These are phyloP conservation scores for Umbellularia californica DNA, from an alignment of 164 flowering plant genomes.

Conservation along the genomic window DNA sequence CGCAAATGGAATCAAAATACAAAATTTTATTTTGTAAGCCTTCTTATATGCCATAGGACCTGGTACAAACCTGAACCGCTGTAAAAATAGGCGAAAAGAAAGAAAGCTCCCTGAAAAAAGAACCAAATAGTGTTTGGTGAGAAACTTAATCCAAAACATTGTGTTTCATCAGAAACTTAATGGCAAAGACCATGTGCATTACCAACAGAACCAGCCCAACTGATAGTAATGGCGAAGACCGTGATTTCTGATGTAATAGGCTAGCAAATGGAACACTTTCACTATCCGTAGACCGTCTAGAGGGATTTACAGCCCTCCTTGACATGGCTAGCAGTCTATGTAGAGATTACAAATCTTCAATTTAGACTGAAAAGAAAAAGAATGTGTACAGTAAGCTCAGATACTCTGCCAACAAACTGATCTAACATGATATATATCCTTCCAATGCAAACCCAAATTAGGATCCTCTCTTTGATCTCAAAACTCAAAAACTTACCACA, in stretches of 20 bases:
- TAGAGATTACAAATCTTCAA: conserved; percentile 8
- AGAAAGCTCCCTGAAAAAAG: conserved; percentile 53
- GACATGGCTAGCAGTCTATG: conserved; percentile 40
- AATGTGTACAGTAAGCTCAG: background rate
- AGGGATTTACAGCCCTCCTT: conserved; percentile 56
- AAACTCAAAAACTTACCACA: too few species aligned
- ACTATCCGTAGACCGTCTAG: conserved; percentile 50
- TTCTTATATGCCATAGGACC: background rate
- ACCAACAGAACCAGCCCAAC: conserved; percentile 57
- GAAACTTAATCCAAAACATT: background rate
- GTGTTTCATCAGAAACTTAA: background rate
- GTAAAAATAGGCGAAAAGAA: conserved; percentile 51
- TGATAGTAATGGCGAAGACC: conserved; percentile 59
- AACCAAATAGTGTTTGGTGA: background rate
- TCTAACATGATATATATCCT: background rate
- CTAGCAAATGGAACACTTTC: conserved; percentile 50
- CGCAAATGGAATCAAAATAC: background rate
- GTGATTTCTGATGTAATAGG: conserved; percentile 56
- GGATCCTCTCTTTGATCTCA: too few species aligned
- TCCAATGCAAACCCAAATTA: background rate
- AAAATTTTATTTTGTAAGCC: background rate
- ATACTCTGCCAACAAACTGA: background rate
- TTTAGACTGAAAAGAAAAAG: background rate
- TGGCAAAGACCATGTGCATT: background rate
- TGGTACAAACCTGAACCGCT: conserved; percentile 53